Evolutionary conservation across 306 rosid genomes (phyloP).

Genomic region (Corylus americana): DNA sequence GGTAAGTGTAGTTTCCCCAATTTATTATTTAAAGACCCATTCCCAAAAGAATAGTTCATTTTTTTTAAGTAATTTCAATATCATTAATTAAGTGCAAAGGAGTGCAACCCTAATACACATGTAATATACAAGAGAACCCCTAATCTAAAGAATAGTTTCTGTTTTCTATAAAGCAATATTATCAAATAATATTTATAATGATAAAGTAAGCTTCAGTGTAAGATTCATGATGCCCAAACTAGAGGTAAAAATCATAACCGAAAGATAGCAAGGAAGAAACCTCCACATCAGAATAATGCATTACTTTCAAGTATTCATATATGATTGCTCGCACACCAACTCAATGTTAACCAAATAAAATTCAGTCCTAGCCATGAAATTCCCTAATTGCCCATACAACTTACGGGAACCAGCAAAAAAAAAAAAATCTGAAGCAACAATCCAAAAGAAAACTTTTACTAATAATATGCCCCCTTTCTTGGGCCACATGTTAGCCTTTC

Average conservation of each 20-base stretch:
- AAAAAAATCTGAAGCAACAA: background rate
- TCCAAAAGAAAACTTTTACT: background rate
- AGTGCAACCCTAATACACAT: too few relatives aligned
- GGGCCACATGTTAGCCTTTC: background rate
- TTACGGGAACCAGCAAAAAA: background rate
- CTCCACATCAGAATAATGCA: background rate
- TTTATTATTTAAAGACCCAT: constrained; percentile 10
- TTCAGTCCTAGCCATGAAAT: background rate
- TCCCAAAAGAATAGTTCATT: background rate
- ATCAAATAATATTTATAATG: background rate
- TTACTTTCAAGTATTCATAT: background rate
- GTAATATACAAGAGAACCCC: too few relatives aligned
- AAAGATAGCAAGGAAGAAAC: background rate
- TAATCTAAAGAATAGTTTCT: background rate
- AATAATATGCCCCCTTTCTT: background rate
- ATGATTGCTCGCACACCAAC: background rate
- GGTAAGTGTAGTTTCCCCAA: background rate
- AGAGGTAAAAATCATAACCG: background rate
- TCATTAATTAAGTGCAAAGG: too few relatives aligned
- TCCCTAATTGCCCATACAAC: background rate
- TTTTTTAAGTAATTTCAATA: background rate
- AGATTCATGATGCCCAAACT: background rate
- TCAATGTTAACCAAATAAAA: constrained; percentile 8
- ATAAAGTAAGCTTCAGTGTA: constrained; percentile 5
- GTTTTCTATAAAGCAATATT: constrained; percentile 3